Evolutionary conservation across 1,284 basidiomycete genomes (phyloP), one percentile per base, ranked within the genome.

Genomic region (Ustilago hordei): DNA sequence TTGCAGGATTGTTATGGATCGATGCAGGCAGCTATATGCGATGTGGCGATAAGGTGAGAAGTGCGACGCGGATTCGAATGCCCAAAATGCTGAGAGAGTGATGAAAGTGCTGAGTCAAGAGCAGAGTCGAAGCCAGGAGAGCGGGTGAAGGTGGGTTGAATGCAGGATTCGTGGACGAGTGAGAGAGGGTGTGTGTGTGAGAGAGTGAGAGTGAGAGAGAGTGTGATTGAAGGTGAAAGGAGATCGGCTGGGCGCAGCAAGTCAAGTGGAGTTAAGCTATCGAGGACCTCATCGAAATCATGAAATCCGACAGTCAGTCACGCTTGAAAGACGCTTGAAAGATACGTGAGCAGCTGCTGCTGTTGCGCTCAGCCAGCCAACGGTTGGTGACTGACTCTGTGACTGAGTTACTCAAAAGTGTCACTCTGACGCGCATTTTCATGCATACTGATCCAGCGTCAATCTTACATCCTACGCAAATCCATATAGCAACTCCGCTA

Each of bases 101-200:
- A 28, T n/a, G 17, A 5, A 32, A 58, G 28, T 58, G 56, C 56
- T 48, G 56, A 58, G 45, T 47, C 56, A 34, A 17, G 9, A 45
- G 39, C n/a, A 31, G 28, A 13, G 45, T 19, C 19, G 32, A 48
- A 13, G 28, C 48, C 15, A 50, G 31, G 48, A 50, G 31, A 15
- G 48, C 38, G 38, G 15, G 23, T 28, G n/a, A 8, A n/a, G 11
- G 43, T 45, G 43, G 43, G 43, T 19, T 45, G 34, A 34, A 31
- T 50, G 11, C 28, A 48, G 45, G 23, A 55, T 45, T 17, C 5
- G 19, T 11, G 19, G 17, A 34, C 17, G 19, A 9, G 55, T 57
- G 34, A 45, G 39, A 17, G 13, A 31, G 19, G n/a, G 53, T 13
- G 38, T 28, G 3, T 28, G 23, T 28, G 19, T 11, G 19, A 5